phyloP scores from a whole-genome alignment of 2,329 filamentous ascomycete species.

The Monascus ruber region DNA sequence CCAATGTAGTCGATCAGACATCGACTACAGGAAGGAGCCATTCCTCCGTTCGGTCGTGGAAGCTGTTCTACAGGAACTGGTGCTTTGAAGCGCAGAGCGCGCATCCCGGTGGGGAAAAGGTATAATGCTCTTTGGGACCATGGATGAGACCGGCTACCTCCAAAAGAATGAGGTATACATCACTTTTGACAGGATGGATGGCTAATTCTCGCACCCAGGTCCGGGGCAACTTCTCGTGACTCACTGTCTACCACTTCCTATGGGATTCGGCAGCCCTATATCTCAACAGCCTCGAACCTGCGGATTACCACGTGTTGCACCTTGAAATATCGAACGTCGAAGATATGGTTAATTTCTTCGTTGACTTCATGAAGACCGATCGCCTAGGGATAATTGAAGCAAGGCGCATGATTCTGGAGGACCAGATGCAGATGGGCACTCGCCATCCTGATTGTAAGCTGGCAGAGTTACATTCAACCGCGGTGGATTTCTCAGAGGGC shows the following conservation, averaged over 20 bases:
- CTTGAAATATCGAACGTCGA: constrained; percentile 49
- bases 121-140: constrained; percentile 67
- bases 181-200: constrained; percentile 6
- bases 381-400: constrained; percentile 55
- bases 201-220: constrained; percentile 4
- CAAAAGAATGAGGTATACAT: constrained; percentile 45
- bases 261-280: constrained; percentile 47
- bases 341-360: constrained; percentile 71
- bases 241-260: constrained; percentile 68
- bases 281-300: constrained; percentile 43
- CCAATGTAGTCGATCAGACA: constrained; percentile 41
- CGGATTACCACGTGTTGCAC: constrained; percentile 54
- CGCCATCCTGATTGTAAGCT: constrained; percentile 43
- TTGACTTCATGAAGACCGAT: constrained; percentile 63
- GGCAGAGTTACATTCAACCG: constrained; percentile 56
- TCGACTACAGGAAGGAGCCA: constrained; percentile 55
- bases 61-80: constrained; percentile 57
- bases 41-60: constrained; percentile 65
- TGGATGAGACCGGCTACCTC: constrained; percentile 67
- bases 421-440: constrained; percentile 44
- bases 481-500: constrained; percentile 58
- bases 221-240: constrained; percentile 49
- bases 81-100: constrained; percentile 64
- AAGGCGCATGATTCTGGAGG: constrained; percentile 53
- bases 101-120: constrained; percentile 59